Evolutionary conservation across 257 asterid genomes (phyloP).

Genomic region (Coffea canephora): DNA sequence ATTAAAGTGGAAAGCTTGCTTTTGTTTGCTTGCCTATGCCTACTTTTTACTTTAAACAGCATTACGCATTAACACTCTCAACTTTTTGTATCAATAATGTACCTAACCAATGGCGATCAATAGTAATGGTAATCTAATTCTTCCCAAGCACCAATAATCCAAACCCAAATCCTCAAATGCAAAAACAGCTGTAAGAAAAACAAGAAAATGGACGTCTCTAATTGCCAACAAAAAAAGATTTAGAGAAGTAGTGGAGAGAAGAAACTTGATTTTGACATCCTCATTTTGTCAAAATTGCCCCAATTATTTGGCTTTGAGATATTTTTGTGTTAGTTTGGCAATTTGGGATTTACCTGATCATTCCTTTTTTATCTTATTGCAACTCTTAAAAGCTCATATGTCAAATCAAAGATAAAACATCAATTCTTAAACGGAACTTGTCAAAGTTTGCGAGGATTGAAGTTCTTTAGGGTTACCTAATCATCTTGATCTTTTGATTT

Average conservation of each 20-base stretch:
- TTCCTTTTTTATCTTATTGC: background rate
- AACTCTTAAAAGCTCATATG: background rate
- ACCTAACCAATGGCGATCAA: too few relatives aligned
- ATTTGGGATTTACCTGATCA: background rate
- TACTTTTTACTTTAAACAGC: conserved; percentile 17
- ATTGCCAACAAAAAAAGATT: too few relatives aligned
- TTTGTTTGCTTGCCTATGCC: conserved; percentile 33
- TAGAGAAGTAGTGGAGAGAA: too few relatives aligned
- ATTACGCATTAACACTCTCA: too few relatives aligned
- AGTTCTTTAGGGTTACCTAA: background rate
- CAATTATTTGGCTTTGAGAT: background rate
- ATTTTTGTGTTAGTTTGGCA: background rate
- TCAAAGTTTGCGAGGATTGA: background rate
- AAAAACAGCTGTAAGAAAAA: background rate
- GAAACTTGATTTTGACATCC: too few relatives aligned
- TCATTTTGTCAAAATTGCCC: background rate
- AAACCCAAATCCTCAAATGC: background rate
- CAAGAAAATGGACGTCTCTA: background rate
- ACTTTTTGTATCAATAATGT: too few relatives aligned
- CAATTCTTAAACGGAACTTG: background rate
- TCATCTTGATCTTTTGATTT: background rate
- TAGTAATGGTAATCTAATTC: too few relatives aligned
- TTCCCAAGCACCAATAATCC: too few relatives aligned
- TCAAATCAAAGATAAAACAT: background rate
- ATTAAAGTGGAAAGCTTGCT: conserved; percentile 34